Conservation (phyloP, 345 rosid species). For the Psidium guajava region DNA sequence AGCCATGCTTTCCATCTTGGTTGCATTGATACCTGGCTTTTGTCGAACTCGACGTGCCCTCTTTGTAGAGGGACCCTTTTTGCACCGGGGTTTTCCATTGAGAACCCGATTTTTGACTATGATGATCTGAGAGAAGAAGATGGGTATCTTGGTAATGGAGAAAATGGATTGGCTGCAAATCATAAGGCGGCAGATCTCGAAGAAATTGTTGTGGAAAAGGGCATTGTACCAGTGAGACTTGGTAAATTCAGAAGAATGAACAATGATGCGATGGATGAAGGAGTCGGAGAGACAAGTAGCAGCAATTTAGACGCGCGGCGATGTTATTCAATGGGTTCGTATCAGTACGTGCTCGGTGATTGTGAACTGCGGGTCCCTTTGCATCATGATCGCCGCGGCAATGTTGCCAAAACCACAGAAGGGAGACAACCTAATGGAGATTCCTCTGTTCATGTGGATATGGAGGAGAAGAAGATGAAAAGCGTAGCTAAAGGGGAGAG, state of each 20-base stretch:
- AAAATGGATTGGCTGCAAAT: conserved; percentile 15
- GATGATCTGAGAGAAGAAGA: conserved; percentile 63
- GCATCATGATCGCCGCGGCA: conserved; percentile 11
- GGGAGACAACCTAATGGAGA: conserved; percentile 13
- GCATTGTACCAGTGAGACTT: conserved; percentile 62
- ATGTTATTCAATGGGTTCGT: conserved; percentile 85
- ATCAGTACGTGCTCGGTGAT: conserved; percentile 63
- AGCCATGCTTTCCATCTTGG: conserved; percentile 85
- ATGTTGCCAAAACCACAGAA: conserved; percentile 9
- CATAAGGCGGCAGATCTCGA: conserved; percentile 48
- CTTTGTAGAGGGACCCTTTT: conserved; percentile 75
- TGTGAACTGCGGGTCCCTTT: conserved; percentile 54
- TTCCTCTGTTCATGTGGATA: conserved; percentile 18
- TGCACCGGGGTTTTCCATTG: conserved; percentile 51
- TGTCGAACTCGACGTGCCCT: conserved; percentile 75
- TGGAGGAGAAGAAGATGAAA: conserved; percentile 48
- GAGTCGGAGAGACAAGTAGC: conserved; percentile 71
- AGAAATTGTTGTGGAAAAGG: conserved; percentile 52
- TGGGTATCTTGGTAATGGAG: conserved; percentile 26
- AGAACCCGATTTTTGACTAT: conserved; percentile 56
- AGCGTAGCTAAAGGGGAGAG: conserved; percentile 67
- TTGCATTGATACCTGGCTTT: conserved; percentile 86
- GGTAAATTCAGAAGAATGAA: conserved; percentile 60
- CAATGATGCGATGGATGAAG: conserved; percentile 20
- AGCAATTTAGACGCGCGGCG: conserved; percentile 75